phyloP scores from a whole-genome alignment of 2,329 filamentous ascomycete species.

The Ilyonectria destructans region DNA sequence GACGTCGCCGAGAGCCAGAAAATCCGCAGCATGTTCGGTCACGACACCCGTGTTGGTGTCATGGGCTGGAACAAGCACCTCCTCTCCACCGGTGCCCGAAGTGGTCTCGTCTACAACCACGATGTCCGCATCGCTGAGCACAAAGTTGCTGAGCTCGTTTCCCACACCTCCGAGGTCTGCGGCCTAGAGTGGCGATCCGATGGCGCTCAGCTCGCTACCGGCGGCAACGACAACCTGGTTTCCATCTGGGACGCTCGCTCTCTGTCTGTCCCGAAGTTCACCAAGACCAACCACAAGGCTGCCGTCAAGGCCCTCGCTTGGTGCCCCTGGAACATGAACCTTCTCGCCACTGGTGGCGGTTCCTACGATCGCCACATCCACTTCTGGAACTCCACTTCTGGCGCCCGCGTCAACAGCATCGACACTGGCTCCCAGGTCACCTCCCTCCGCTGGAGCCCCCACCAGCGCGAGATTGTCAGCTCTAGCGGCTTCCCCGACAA shows the following conservation, averaged over 20 bases:
- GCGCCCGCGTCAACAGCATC: slow-evolving; percentile 98
- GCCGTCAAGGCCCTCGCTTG: slow-evolving; percentile 98
- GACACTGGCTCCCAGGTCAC: slow-evolving; percentile 98
- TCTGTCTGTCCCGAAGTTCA: slow-evolving; percentile 95
- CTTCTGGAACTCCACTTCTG: slow-evolving; percentile 99
- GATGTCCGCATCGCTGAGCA: slow-evolving; percentile 98
- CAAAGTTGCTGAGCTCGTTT: slow-evolving; percentile 97
- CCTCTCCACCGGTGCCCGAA: slow-evolving; percentile 94
- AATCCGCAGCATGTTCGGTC: slow-evolving; percentile 98
- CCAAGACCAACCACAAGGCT: slow-evolving; percentile 99
- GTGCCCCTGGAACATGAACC: slow-evolving; percentile 99
- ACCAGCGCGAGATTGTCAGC: slow-evolving; percentile 98
- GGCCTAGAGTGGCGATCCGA: slow-evolving; percentile 98
- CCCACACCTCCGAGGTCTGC: slow-evolving; percentile 97
- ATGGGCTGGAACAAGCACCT: slow-evolving; percentile 99
- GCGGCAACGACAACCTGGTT: slow-evolving; percentile 98
- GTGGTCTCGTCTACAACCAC: slow-evolving; percentile 97
- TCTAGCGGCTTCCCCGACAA: slow-evolving; percentile 99
- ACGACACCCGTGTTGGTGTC: slow-evolving; percentile 95
- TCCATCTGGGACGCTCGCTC: slow-evolving; percentile 99
- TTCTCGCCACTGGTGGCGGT: slow-evolving; percentile 95
- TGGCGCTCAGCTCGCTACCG: slow-evolving; percentile 95
- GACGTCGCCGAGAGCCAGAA: slow-evolving; percentile 95
- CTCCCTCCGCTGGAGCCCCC: slow-evolving; percentile 94
- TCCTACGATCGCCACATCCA: slow-evolving; percentile 98